These are phyloP conservation scores for Gryganskiella cystojenkinii DNA, from an alignment of 192 early-diverging fungal genomes.

Conservation along the genomic window DNA sequence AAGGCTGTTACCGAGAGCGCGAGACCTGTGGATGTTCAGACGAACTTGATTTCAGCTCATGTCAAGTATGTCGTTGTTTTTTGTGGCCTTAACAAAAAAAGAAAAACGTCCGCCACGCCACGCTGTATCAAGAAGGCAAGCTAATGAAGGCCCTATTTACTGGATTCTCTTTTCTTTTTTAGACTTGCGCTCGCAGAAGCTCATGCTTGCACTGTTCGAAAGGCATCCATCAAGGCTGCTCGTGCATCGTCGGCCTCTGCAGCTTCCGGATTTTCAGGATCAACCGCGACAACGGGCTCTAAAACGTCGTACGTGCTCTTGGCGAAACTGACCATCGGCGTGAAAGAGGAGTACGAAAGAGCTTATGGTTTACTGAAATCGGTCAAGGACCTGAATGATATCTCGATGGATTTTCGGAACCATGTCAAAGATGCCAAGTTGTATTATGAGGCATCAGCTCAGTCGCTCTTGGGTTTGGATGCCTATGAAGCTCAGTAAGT, in stretches of 20 bases:
- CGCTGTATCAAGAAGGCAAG: too few relatives aligned
- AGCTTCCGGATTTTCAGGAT: background rate
- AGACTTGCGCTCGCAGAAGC: constrained; percentile 68
- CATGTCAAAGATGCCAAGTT: constrained; percentile 61
- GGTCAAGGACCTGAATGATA: constrained; percentile 60
- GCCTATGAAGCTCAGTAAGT: constrained; percentile 66
- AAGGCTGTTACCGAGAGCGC: constrained; percentile 13
- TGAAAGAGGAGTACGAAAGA: constrained; percentile 66
- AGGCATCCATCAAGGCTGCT: constrained; percentile 55
- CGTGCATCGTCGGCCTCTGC: constrained; percentile 21
- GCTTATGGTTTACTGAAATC: constrained; percentile 66
- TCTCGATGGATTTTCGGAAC: constrained; percentile 62
- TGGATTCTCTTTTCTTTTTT: background rate
- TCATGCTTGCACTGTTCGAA: constrained; percentile 64
- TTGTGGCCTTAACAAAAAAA: background rate
- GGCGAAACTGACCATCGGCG: constrained; percentile 66
- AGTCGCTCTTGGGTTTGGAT: constrained; percentile 65
- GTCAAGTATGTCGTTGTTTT: constrained; percentile 35
- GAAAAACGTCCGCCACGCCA: too few relatives aligned
- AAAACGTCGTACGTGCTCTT: constrained; percentile 61
- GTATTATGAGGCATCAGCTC: constrained; percentile 60
- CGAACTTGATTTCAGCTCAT: constrained; percentile 39
- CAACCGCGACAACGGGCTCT: constrained; percentile 1
- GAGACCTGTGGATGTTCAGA: constrained; percentile 39
- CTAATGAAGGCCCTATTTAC: too few relatives aligned